Evolutionary conservation across 495 filamentous ascomycete species (phyloP), one percentile per base, ranked within the genome.

Genomic region (Parmelia sp.): DNA sequence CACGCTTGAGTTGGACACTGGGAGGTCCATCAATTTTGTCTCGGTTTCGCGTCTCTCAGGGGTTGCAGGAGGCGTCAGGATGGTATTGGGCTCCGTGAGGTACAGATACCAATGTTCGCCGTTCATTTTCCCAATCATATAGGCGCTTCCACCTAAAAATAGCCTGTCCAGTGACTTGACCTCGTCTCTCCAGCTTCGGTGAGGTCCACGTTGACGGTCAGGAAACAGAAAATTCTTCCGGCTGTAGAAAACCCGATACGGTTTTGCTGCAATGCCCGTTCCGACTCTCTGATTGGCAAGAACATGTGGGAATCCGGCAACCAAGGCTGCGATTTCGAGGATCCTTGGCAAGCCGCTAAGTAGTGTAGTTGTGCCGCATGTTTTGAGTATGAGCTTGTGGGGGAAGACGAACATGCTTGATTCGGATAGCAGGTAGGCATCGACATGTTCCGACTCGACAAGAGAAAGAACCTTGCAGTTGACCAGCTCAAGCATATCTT

Each of bases 111-210:
- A 99, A 71, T 99, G 95, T 76, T 97, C 95, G 65, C 94, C 93
- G 71, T 99, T 99, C 92, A 97, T 97, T 76, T 96, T 96, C 68
- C 95, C 95, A 66, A 99, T 94, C 92, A 97, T 95, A 77, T 99
- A 99, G 37, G 95, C 95, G 75, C 93, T 97, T 49, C 95, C 95
- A 62, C 90, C 88, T 56, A 88, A 80, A 74, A 97, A 97, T 70
- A 90, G 88, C 70, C 86, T 84, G 77, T 99, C 95, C 65, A 99
- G 81, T 66, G 84, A 94, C 62, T 85, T 86, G 67, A 99, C 95
- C 73, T 99, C 95, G 69, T 97, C 86, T 68, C 90, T 87, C 95
- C 95, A 99, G 84, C 92, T 97, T 63, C 91, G 88, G 74, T 99
- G 95, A 57, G 95, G 95, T 40, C 92, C 92, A 25, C 80, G 88